Percentiles rank a stretch among this genome's conserved stretches.
Conservation (phyloP, 371 early-diverging fungal species). For the Mortierella sp. region DNA sequence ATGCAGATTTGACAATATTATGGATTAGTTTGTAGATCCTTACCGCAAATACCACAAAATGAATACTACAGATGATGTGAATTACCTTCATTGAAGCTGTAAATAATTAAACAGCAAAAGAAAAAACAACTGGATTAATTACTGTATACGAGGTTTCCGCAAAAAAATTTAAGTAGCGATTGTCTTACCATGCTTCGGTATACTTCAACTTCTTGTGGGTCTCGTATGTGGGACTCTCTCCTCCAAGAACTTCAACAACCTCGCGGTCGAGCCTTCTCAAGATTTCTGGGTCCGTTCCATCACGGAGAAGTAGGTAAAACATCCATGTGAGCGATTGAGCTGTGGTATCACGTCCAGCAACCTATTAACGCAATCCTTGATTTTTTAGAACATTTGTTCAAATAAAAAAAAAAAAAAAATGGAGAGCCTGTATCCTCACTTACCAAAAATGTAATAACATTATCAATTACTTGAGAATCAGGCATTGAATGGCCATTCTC, state of each 20-base stretch:
- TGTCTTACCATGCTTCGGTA: constrained; percentile 40
- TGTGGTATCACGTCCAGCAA: constrained; percentile 79
- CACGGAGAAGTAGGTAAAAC: constrained; percentile 61
- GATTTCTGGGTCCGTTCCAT: constrained; percentile 9
- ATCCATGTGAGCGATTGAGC: constrained; percentile 80
- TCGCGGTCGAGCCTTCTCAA: constrained; percentile 15
- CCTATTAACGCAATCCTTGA: background rate
- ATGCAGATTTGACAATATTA: background rate
- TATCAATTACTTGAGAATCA: constrained; percentile 66
- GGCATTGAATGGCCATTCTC: constrained; percentile 60
- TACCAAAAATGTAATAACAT: constrained; percentile 71
- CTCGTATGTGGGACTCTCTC: constrained; percentile 23
- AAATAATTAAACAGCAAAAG: background rate
- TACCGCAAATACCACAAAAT: background rate
- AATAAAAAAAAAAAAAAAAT: background rate
- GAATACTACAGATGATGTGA: background rate
- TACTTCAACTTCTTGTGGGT: constrained; percentile 34
- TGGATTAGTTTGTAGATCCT: background rate
- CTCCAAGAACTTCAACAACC: constrained; percentile 29
- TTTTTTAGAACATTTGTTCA: background rate
- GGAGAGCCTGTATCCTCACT: background rate
- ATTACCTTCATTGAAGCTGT: constrained; percentile 1
- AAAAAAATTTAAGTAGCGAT: background rate
- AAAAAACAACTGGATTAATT: background rate
- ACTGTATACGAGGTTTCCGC: background rate